phyloP scores from a whole-genome alignment of 306 rosid genomes.

The Rosa persica region DNA sequence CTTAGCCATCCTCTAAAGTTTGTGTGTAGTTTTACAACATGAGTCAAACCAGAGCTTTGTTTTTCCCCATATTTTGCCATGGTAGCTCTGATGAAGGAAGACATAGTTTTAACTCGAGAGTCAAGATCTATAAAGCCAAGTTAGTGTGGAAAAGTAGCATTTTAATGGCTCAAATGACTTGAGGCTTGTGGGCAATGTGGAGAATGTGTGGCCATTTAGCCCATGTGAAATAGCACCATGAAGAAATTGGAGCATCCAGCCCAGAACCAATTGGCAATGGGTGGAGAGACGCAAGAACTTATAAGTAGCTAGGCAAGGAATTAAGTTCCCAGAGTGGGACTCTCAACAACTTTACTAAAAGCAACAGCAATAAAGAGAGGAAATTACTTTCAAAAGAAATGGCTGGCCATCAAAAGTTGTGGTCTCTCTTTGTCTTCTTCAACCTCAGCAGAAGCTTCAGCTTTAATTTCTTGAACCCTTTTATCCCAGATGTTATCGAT shows the following conservation, averaged over 20 bases:
- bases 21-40: not conserved
- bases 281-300: not conserved
- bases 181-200: not conserved
- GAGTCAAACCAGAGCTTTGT: not conserved
- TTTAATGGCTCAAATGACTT: not conserved
- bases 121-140: not conserved
- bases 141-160: not conserved
- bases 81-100: not conserved
- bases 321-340: not conserved
- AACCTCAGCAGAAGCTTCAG: conserved; percentile 58
- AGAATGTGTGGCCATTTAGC: not conserved
- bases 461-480: conserved; percentile 65
- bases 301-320: not conserved
- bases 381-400: conserved; percentile 65
- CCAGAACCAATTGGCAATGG: not conserved
- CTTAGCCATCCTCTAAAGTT: not conserved
- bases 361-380: conserved; percentile 20
- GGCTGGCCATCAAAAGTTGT: conserved; percentile 87
- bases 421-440: conserved; percentile 85
- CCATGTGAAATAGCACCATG: not conserved
- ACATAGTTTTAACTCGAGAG: not conserved
- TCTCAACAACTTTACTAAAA: not conserved
- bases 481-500: conserved; percentile 87
- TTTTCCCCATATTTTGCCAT: not conserved
- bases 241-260: not conserved